These are phyloP conservation scores for Medicago truncatula DNA, from an alignment of 306 rosid species.

Conservation along the genomic window MtrunA17r5.0-ANR NC_053043.1:8484501-8485000, in stretches of 20 bases:
- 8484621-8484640: not conserved
- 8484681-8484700: not conserved
- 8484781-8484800: not conserved
- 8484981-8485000: not conserved
- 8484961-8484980: not conserved
- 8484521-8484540: not conserved
- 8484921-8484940: slow-evolving; percentile 15
- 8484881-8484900: not conserved
- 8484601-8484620: not conserved
- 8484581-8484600: not conserved
- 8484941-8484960: not conserved
- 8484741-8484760: not conserved
- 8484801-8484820: slow-evolving; percentile 2
- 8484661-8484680: not conserved
- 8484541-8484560: not conserved
- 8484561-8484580: not conserved
- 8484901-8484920: slow-evolving; percentile 30
- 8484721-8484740: slow-evolving; percentile 8
- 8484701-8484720: not conserved
- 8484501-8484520: not conserved
- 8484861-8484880: not conserved
- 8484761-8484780: not conserved
- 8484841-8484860: slow-evolving; percentile 19
- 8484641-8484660: not conserved
- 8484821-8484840: not conserved